Evolutionary conservation across 1,139 yeast genomes (phyloP).

Genomic region (Barnettozyma hawaiiensis): DNA sequence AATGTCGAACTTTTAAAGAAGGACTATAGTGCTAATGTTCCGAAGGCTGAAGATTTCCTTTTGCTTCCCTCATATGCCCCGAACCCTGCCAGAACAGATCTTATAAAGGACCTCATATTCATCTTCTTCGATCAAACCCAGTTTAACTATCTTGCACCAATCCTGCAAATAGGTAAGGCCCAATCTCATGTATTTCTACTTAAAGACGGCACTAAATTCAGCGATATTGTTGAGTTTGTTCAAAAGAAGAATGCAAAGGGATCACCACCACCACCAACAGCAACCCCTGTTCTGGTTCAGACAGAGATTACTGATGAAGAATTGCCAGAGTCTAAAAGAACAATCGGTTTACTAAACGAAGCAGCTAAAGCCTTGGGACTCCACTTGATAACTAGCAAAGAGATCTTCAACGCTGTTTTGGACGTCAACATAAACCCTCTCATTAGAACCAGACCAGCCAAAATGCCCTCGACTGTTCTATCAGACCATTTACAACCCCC

Average conservation of each 20-base stretch:
- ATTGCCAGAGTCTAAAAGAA: not conserved
- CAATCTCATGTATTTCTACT: slow-evolving; percentile 1
- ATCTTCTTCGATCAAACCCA: slow-evolving; percentile 12
- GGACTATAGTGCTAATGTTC: slow-evolving; percentile 16
- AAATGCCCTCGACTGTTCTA: slow-evolving; percentile 2
- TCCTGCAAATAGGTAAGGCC: slow-evolving; percentile 6
- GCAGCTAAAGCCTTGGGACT: slow-evolving; percentile 12
- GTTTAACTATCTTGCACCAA: slow-evolving; percentile 8
- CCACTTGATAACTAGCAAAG: slow-evolving; percentile 15
- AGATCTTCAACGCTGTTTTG: slow-evolving; percentile 17
- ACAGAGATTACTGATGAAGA: slow-evolving; percentile 6
- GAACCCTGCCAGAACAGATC: slow-evolving; percentile 3
- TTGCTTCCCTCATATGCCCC: slow-evolving; percentile 10
- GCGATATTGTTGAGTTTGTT: slow-evolving; percentile 7
- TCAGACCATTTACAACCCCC: slow-evolving; percentile 6
- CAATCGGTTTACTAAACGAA: slow-evolving; percentile 12
- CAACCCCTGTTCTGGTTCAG: slow-evolving; percentile 10
- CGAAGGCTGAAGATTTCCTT: slow-evolving; percentile 10
- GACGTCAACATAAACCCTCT: slow-evolving; percentile 8
- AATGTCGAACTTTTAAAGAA: slow-evolving; percentile 4
- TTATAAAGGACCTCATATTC: slow-evolving; percentile 10
- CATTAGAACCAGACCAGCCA: slow-evolving; percentile 11
- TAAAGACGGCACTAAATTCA: not conserved
- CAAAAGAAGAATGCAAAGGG: not conserved
- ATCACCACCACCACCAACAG: not conserved